These are phyloP conservation scores for Teunomyces cretensis DNA, from an alignment of 805 yeast genomes.

Conservation along the genomic window DNA sequence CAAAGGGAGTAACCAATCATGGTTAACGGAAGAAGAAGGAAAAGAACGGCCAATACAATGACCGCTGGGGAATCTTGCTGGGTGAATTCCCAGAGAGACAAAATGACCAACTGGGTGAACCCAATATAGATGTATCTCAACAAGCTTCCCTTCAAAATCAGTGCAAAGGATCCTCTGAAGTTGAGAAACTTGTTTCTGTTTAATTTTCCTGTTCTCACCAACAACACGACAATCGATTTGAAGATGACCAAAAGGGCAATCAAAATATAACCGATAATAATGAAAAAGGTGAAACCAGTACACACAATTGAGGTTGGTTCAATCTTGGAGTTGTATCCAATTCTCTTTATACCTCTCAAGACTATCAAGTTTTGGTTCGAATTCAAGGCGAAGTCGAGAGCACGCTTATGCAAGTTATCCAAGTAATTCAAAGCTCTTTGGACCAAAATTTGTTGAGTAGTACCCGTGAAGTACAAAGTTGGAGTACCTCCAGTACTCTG, in stretches of 20 bases:
- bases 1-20: slow-evolving; percentile 65
- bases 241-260: slow-evolving; percentile 57
- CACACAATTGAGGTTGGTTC: slow-evolving; percentile 82
- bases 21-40: slow-evolving; percentile 59
- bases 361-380: slow-evolving; percentile 61
- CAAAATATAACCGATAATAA: slow-evolving; percentile 71
- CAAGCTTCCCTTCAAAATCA: slow-evolving; percentile 73
- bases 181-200: slow-evolving; percentile 46
- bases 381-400: slow-evolving; percentile 36
- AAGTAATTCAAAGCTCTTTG: slow-evolving; percentile 57
- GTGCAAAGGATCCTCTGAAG: slow-evolving; percentile 56
- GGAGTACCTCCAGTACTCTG: slow-evolving; percentile 91
- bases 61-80: slow-evolving; percentile 85
- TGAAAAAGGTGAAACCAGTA: slow-evolving; percentile 86
- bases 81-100: slow-evolving; percentile 87
- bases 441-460: slow-evolving; percentile 66
- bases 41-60: slow-evolving; percentile 73
- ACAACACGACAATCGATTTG: slow-evolving; percentile 51
- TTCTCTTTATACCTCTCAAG: slow-evolving; percentile 82
- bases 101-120: slow-evolving; percentile 73
- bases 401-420: slow-evolving; percentile 26
- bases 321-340: slow-evolving; percentile 72
- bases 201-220: slow-evolving; percentile 49
- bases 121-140: slow-evolving; percentile 82
- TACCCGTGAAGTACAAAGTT: slow-evolving; percentile 58